Base-by-base conservation (phyloP, 805 yeast genomes). In the Kodamaea leandrae region DNA sequence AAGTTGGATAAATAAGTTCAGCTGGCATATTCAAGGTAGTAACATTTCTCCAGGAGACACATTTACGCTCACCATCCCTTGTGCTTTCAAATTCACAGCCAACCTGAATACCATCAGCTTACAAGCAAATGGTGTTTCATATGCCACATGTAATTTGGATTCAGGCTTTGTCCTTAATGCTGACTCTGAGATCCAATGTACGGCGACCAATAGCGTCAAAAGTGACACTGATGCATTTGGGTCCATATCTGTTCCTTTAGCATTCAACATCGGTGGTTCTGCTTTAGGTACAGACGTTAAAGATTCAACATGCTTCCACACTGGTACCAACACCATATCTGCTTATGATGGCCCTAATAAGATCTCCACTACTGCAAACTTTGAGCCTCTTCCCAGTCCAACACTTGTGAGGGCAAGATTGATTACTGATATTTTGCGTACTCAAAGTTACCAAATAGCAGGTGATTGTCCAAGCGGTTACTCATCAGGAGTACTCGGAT, bases 101-200 rank as follows among this genome's bases (percentile, higher is more conserved):
- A 14, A 19, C n/a, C n/a, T 33, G 2, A n/a, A 32, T 6, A 41
- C 47, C 10, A 17, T 44, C 7, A 32, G 37, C 21, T 44, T 48
- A 25, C 27, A 19, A 5, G 45, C 30, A 13, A 26, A 49, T 15
- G 41, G 39, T 4, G 37, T 21, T 4, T 26, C 33, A 4, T 55
- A 47, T 39, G 65, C 64, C 6, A 52, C 53, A 10, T 60, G 65
- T 49, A 15, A 14, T 2, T 41, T 51, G 6, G 42, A 24, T 13
- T 35, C 41, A 23, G 49, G 50, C 24, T 48, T 41, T 14, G 21
- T 36, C 17, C 8, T 44, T 4, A 38, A 34, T 13, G 14, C 47
- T 3, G 39, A 15, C 21, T 47, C 51, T 4, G 13, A 27, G 10
- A 13, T 48, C 12, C 18, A 36, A 6, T 48, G 52, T 42, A 37